Evolutionary conservation across 345 rosid genomes (phyloP), one percentile per base, ranked within the genome.

Genomic region (Aegle marmelos): DNA sequence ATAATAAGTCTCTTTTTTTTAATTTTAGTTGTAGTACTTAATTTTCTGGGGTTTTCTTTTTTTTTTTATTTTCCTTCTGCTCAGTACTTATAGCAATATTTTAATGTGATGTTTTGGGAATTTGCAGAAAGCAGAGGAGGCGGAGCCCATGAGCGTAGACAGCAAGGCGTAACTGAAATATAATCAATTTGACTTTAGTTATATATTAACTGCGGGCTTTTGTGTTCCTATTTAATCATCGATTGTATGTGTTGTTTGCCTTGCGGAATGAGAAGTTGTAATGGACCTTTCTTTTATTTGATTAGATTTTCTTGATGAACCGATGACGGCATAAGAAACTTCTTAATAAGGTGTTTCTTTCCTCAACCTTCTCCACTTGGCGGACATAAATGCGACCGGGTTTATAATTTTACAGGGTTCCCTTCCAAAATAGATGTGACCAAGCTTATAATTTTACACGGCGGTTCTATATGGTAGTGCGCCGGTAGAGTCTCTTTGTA

Each of bases 91-190:
- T 2, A 9, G 41, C 13, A 9, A 39, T 16, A 21, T 27, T 19
- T 17, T 24, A n/a, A 24, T 68, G 27, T 37, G 37, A 11, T 11
- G 11, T 39, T 54, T 56, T 5, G 22, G n/a, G 17, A 21, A 63
- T 28, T 7, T 76, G 87, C 95, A 91, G 95, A 82, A 90, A 81
- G 81, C 78, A n/a, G 77, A 78, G 73, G 84, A 78, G 63, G 63
- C 80, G 1, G 83, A 79, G 33, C 82, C 80, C n/a, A 76, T 81
- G 86, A 82, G 78, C 64, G 24, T 85, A 17, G 91, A 85, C 82
- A 80, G 84, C 88, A 78, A 76, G 72, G 87, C 84, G 22, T 80
- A 59, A 75, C 25, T 13, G 60, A 56, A 24, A 17, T 27, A 56
- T 24, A 14, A 7, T 24, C 9, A 69, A 30, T 53, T 28, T 7